Percentiles rank a stretch among this genome's conserved stretches.
These are phyloP conservation scores for Gossypium davidsonii DNA, from an alignment of 441 rosid genomes.

Conservation along the genomic window DNA sequence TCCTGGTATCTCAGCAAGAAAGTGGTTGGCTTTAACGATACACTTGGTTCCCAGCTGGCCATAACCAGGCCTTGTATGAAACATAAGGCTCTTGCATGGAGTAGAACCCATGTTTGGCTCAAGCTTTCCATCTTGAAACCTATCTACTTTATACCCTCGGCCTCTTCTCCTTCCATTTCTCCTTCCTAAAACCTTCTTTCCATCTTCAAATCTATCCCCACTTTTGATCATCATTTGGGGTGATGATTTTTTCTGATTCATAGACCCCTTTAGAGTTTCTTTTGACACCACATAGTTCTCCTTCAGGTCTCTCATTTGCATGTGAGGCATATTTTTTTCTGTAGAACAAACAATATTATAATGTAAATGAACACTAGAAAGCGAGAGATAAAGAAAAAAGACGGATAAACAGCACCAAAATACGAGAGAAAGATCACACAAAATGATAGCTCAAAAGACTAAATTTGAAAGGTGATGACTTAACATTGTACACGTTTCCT, in stretches of 20 bases:
- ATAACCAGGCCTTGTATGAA: conserved; percentile 32
- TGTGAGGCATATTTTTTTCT: conserved; percentile 19
- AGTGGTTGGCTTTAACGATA: conserved; percentile 50
- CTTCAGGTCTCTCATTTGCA: conserved; percentile 19
- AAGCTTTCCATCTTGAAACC: conserved; percentile 12
- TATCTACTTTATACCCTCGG: conserved; percentile 17
- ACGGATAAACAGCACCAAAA: neutral
- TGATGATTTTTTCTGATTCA: conserved; percentile 17
- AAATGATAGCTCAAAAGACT: conserved; percentile 12
- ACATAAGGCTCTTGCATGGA: conserved; percentile 25
- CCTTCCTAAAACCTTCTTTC: conserved; percentile 13
- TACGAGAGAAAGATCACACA: conserved; percentile 12
- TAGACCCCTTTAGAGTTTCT: conserved; percentile 11
- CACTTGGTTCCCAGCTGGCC: conserved; percentile 39
- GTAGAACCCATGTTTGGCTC: conserved; percentile 2
- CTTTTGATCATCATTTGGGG: conserved; percentile 15
- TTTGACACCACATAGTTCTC: conserved; percentile 15
- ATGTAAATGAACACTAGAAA: neutral
- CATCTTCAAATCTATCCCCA: conserved; percentile 14
- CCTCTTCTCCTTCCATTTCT: conserved; percentile 18
- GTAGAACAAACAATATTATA: conserved; percentile 9
- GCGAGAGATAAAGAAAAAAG: neutral
- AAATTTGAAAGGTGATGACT: conserved; percentile 1
- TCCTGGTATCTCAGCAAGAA: conserved; percentile 34
- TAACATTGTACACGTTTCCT: conserved; percentile 10